Percentiles rank a stretch among this genome's conserved stretches.
Evolutionary conservation across 768 basidiomycete species (phyloP).

Genomic region (Naganishia antarctica): DNA sequence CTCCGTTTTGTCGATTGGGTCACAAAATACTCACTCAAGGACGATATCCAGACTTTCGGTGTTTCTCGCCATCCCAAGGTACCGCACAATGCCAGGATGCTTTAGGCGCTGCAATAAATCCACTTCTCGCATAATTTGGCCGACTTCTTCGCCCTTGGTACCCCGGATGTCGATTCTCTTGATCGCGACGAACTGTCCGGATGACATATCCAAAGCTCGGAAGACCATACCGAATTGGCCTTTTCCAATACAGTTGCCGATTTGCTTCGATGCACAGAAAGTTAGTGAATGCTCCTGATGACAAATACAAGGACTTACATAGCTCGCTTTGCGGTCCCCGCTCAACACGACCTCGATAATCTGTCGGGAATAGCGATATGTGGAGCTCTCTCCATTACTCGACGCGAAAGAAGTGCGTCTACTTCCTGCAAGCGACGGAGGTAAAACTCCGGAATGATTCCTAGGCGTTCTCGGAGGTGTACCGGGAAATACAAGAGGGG

Average conservation of each 20-base stretch:
- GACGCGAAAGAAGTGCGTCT: conserved; percentile 21
- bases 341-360: conserved; percentile 12
- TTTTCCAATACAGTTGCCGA: conserved; percentile 93
- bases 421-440: conserved; percentile 15
- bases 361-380: conserved; percentile 1
- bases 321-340: conserved; percentile 19
- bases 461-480: conserved; percentile 11
- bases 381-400: conserved; percentile 8
- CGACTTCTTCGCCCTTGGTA: conserved; percentile 81
- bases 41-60: conserved; percentile 83
- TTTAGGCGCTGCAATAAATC: conserved; percentile 82
- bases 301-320: conserved; percentile 21
- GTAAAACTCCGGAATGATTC: not conserved
- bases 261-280: conserved; percentile 60
- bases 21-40: conserved; percentile 68
- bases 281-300: not conserved
- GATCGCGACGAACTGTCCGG: conserved; percentile 98
- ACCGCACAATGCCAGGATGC: conserved; percentile 95
- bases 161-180: conserved; percentile 90
- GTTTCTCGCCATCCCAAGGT: conserved; percentile 91
- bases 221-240: conserved; percentile 97
- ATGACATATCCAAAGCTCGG: conserved; percentile 84
- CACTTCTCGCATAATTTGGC: conserved; percentile 88
- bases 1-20: not conserved
- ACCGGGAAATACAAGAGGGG: not conserved